Evolutionary conservation across 2,329 filamentous ascomycete genomes (phyloP), one percentile per base, ranked within the genome.

Genomic region (Escovopsis sp.): DNA sequence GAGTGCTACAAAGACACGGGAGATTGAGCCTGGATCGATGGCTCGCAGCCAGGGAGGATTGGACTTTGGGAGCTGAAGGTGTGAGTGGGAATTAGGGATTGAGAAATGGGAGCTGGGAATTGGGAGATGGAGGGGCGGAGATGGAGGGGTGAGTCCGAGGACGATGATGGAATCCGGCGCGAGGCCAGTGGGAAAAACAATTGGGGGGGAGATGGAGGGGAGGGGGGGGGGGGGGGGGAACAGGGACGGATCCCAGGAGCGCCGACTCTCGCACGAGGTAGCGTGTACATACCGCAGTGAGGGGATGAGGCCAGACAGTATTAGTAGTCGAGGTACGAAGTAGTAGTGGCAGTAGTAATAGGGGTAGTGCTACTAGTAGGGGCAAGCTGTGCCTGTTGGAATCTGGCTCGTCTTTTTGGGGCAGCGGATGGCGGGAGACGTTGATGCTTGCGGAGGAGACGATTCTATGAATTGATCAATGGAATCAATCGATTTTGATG

Each of bases 181-280:
- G 27, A 36, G 20, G 34, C 20, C 36, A 38, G 27, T 38, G 44
- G 37, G 40, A 43, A 39, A 29, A 45, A 37, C 39, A 34, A 40
- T 39, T 35, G 39, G 30, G 35, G 42, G n/a, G 42, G 42, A n/a
- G 39, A 41, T 37, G 39, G 32, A 27, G 34, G 43, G 35, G 40
- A 43, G 36, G 3, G 43, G 36, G 40, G 27, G 37, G 32, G 39
- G 20, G 35, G 42, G n/a, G 35, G 39, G 7, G 39, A 37, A 35
- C 35, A 15, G n/a, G 34, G 40, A 35, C 37, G 52, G 53, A 55
- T 56, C 54, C 54, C 53, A 55, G 50, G 51, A 51, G 50, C 15
- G 37, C 39, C 40, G 20, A 20, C 39, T 35, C 16, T 13, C 12
- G n/a, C 13, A 13, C 10, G n/a, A 15, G 41, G 39, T 39, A 39